A percentile compares a stretch with the other conserved stretches of the same genome.
phyloP scores from a whole-genome alignment of 441 rosid species.

The Syzygium syzygioides region DNA sequence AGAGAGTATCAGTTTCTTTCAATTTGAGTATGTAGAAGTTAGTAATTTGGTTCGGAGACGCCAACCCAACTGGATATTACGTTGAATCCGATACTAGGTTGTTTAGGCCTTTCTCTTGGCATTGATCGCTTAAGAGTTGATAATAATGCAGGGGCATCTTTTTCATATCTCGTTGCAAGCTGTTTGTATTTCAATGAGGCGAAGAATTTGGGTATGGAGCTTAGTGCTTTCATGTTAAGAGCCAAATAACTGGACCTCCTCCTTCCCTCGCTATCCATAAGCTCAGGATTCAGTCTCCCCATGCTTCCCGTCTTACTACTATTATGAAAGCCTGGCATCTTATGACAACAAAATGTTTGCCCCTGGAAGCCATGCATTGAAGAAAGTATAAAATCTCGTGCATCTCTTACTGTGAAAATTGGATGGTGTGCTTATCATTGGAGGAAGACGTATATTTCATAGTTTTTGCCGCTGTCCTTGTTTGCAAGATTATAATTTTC shows the following conservation, averaged over 20 bases:
- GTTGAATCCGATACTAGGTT: background rate
- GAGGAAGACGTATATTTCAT: background rate
- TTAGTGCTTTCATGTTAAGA: background rate
- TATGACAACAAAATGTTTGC: background rate
- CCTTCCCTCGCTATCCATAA: background rate
- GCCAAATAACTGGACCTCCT: background rate
- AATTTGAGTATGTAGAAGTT: background rate
- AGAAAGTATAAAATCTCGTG: background rate
- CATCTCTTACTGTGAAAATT: background rate
- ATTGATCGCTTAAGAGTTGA: background rate
- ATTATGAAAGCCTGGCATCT: background rate
- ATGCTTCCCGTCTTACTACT: background rate
- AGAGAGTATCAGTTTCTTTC: background rate
- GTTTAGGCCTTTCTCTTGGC: background rate
- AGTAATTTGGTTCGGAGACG: background rate
- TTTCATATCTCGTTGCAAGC: background rate
- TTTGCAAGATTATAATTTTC: background rate
- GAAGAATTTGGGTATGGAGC: background rate
- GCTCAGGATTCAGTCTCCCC: background rate
- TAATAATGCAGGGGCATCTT: background rate
- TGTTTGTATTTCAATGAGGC: background rate
- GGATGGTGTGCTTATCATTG: background rate
- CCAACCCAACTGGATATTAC: background rate
- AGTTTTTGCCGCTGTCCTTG: background rate
- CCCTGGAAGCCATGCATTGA: background rate